Conservation (phyloP, 2,329 filamentous ascomycete species). For the Alternaria consortialis region DNA sequence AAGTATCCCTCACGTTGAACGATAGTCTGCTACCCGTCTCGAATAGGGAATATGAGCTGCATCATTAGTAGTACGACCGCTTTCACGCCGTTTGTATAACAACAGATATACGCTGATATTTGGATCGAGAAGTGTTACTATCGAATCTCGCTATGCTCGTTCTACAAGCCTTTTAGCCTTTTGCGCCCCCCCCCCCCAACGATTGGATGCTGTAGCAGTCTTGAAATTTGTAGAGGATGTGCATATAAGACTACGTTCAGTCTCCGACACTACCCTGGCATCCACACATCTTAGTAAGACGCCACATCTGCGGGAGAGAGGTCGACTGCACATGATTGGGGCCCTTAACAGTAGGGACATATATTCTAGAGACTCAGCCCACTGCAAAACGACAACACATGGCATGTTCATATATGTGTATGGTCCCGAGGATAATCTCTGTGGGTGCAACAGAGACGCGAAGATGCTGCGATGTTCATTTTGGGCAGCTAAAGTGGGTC, state of each 20-base stretch:
- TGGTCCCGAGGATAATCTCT: neutral
- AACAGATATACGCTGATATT: neutral
- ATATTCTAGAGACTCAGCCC: no score
- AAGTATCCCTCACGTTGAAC: no score
- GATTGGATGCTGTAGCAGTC: neutral
- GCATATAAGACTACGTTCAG: no score
- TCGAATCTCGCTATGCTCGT: neutral
- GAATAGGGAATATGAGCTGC: neutral
- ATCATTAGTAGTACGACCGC: neutral
- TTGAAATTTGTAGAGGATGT: neutral
- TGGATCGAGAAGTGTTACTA: neutral
- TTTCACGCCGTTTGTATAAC: neutral
- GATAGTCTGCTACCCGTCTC: neutral
- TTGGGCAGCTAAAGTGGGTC: constrained; percentile 1
- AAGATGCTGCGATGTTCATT: neutral
- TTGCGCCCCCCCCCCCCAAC: neutral
- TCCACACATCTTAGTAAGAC: no score
- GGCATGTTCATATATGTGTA: neutral
- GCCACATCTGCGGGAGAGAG: no score
- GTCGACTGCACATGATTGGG: no score
- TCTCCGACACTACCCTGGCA: no score
- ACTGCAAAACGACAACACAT: no score
- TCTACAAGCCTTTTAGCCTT: neutral
- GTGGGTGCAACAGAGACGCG: neutral
- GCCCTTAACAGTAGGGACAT: no score